Evolutionary conservation across 495 filamentous ascomycete genomes (phyloP), one percentile per base, ranked within the genome.

Genomic region (Penicillium canariense): DNA sequence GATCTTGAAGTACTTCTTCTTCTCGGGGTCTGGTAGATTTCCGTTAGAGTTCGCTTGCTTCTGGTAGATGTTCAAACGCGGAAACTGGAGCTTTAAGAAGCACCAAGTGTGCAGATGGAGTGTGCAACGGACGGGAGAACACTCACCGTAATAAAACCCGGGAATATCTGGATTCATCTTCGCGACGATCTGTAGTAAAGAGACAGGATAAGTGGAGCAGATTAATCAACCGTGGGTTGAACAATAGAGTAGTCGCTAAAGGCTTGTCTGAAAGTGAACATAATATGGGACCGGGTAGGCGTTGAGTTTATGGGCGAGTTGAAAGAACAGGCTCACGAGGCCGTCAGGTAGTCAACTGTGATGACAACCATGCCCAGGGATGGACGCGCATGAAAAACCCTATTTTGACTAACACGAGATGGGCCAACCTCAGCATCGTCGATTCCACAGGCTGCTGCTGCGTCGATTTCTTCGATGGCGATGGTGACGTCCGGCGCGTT

Each of bases 1-100:
- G 48, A 84, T 78, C 30, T 73, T 74, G 64, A 84, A 85, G 59
- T 85, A 85, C 50, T 81, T 84, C 40, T 77, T 77, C 63, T 81
- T 82, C 32, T 79, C 77, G 12, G 61, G 55, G 60, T 84, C 82
- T 80, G 60, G 2, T 17, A 11, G n/a, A 17, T 17, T 5, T 20
- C 18, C 12, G 6, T 14, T 4, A 1, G 9, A 5, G 11, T 42
- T 25, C 22, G 38, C 20, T 23, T 25, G 20, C 20, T 22, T 10
- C 1, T 14, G 3, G 2, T 25, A 23, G 11, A 14, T 22, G 14
- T 25, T 3, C 15, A 23, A 25, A 22, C 18, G 18, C 38, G 7
- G 10, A 12, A 42, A 15, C 20, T 39, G 36, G 22, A 5, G 9
- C 4, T 5, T 8, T 22, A 8, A 8, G n/a, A 12, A 1, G 38